Evolutionary conservation across 306 rosid genomes (phyloP).

Genomic region (Rubus parviflorus): DNA sequence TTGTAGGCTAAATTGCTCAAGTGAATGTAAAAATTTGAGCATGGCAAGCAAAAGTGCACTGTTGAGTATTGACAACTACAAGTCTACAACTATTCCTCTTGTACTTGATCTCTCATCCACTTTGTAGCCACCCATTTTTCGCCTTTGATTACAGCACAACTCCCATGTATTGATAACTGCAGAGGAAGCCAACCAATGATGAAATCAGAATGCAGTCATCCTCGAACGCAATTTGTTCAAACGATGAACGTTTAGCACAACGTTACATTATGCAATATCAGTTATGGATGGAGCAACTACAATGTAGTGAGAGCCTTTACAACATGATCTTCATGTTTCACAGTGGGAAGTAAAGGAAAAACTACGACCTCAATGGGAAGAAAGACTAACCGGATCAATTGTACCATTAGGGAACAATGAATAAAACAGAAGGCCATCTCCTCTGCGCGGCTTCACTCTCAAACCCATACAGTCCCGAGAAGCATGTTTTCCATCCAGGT

Average conservation of each 20-base stretch:
- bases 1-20: constrained; percentile 13
- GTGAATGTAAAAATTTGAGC: constrained; percentile 10
- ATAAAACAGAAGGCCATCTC: constrained; percentile 90
- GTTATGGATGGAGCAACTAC: not conserved
- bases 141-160: constrained; percentile 86
- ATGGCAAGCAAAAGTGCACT: not conserved
- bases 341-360: not conserved
- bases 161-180: constrained; percentile 86
- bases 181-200: constrained; percentile 28
- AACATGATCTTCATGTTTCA: not conserved
- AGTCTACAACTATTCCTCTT: constrained; percentile 32
- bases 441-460: constrained; percentile 80
- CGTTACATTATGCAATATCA: not conserved
- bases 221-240: not conserved
- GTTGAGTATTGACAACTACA: not conserved
- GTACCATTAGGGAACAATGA: constrained; percentile 71
- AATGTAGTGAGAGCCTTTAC: not conserved
- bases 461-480: constrained; percentile 59
- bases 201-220: constrained; percentile 1
- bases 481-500: constrained; percentile 59
- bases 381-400: constrained; percentile 72
- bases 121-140: constrained; percentile 92
- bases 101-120: constrained; percentile 76
- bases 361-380: not conserved
- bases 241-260: not conserved